Evolutionary conservation across 176 grass and related monocot species (phyloP).

Genomic region (Aechmea fasciata): DNA sequence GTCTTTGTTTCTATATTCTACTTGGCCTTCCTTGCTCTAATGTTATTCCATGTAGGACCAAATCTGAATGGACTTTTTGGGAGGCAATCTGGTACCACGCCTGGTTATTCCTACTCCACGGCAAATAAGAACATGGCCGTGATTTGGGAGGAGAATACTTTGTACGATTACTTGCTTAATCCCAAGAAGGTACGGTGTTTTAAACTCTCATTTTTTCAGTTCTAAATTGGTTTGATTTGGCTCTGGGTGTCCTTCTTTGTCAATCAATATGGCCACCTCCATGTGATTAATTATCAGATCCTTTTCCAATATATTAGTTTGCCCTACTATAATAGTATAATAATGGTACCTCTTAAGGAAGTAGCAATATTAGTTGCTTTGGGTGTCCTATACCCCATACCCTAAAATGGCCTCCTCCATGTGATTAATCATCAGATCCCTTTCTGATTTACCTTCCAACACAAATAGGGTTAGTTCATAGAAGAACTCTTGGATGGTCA

Average conservation of each 20-base stretch:
- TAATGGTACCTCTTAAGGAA: too few relatives aligned
- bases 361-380: too few relatives aligned
- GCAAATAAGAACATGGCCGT: conserved; percentile 70
- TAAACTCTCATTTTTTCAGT: neutral
- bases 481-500: too few relatives aligned
- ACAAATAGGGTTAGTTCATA: too few relatives aligned
- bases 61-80: conserved; percentile 71
- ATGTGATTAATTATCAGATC: neutral
- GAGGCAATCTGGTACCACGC: conserved; percentile 60
- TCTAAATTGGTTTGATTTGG: neutral
- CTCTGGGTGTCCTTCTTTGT: neutral
- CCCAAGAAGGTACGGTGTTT: conserved; percentile 47
- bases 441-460: too few relatives aligned
- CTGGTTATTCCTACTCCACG: conserved; percentile 57
- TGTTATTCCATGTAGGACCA: conserved; percentile 24
- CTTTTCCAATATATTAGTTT: too few relatives aligned
- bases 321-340: too few relatives aligned
- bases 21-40: neutral
- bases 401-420: too few relatives aligned
- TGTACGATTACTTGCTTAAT: conserved; percentile 72
- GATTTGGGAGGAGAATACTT: conserved; percentile 51
- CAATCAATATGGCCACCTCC: neutral
- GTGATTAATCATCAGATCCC: too few relatives aligned
- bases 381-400: too few relatives aligned
- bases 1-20: neutral